phyloP scores from a whole-genome alignment of 257 asterid genomes.

The Catharanthus roseus region DNA sequence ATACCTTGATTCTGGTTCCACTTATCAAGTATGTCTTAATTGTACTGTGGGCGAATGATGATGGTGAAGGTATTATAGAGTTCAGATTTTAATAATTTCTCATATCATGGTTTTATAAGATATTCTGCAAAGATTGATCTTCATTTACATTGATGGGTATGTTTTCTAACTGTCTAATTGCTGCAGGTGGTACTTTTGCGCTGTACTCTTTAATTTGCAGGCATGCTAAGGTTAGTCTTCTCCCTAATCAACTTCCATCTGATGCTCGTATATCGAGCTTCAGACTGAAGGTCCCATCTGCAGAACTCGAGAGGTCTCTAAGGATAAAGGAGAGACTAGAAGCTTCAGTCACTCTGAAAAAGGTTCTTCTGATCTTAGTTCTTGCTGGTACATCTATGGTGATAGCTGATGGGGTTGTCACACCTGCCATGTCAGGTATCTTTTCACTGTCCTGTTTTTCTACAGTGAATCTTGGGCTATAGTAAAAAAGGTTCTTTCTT shows the following conservation, averaged over 20 bases:
- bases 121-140: constrained; percentile 14
- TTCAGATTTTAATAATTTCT: neutral
- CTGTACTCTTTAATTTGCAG: constrained; percentile 95
- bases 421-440: constrained; percentile 99
- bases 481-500: constrained; percentile 16
- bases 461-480: constrained; percentile 22
- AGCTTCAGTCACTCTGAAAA: constrained; percentile 76
- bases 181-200: constrained; percentile 98
- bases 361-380: constrained; percentile 78
- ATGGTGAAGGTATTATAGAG: constrained; percentile 81
- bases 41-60: constrained; percentile 98
- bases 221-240: constrained; percentile 97
- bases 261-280: constrained; percentile 94
- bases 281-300: constrained; percentile 93
- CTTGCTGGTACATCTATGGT: constrained; percentile 99
- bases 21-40: constrained; percentile 81
- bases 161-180: constrained; percentile 26
- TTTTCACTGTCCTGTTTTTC: constrained; percentile 22
- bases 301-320: constrained; percentile 96
- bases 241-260: constrained; percentile 85
- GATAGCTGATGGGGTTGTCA: constrained; percentile 96
- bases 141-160: constrained; percentile 16
- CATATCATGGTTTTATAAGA: neutral
- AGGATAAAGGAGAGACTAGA: constrained; percentile 91
- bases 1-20: constrained; percentile 82